A percentile compares a stretch with the other conserved stretches of the same genome.
Conservation (phyloP, 768 basidiomycete species). For the Kwoniella dejecticola region DNA sequence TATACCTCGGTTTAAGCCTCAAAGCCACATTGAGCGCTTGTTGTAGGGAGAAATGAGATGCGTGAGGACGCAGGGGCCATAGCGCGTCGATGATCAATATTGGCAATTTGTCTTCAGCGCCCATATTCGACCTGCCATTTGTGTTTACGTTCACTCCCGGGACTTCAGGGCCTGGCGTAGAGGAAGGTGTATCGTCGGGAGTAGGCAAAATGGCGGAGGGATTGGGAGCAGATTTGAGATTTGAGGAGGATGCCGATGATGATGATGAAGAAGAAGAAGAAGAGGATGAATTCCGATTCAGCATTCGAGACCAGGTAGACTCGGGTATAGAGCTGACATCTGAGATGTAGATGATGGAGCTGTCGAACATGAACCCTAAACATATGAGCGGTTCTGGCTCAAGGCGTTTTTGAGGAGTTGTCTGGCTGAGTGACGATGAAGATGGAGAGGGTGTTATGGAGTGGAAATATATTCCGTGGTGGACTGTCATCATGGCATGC, state of each 20-base stretch:
- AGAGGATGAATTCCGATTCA: constrained; percentile 3
- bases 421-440: not conserved
- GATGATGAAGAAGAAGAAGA: no score
- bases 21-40: constrained; percentile 65
- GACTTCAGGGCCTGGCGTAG: no score
- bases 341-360: constrained; percentile 72
- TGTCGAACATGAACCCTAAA: constrained; percentile 59
- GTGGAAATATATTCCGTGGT: constrained; percentile 54
- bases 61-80: constrained; percentile 63
- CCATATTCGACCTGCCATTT: not conserved
- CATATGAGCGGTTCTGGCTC: constrained; percentile 52
- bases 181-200: constrained; percentile 4
- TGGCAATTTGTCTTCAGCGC: constrained; percentile 54
- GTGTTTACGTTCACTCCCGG: constrained; percentile 17
- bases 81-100: constrained; percentile 78
- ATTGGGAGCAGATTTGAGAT: no score
- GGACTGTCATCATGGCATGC: constrained; percentile 21
- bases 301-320: constrained; percentile 61
- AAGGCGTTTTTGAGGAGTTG: constrained; percentile 20
- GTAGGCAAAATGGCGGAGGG: constrained; percentile 26
- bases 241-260: no score
- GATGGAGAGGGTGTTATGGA: constrained; percentile 10
- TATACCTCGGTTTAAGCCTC: constrained; percentile 64
- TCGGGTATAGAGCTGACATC: constrained; percentile 82
- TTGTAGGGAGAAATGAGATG: constrained; percentile 77